These are phyloP conservation scores for Mortierella antarctica DNA, from an alignment of 192 early-diverging fungal genomes.

Conservation along the genomic window DNA sequence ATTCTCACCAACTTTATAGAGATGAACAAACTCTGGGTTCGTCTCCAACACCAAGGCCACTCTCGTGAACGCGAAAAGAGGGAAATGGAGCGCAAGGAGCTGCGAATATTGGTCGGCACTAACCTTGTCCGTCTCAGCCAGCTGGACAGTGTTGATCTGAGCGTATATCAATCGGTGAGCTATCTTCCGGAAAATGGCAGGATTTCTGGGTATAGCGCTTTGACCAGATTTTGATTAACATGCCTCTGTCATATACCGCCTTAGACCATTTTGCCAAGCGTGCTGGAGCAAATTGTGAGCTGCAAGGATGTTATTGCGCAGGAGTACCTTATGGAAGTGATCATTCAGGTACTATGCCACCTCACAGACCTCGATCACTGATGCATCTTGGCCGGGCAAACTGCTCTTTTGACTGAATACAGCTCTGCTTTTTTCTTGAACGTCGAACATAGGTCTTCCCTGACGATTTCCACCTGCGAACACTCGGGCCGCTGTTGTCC, in stretches of 20 bases:
- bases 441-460: slow-evolving; percentile 77
- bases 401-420: neutral
- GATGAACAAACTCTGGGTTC: slow-evolving; percentile 99
- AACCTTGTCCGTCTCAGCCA: slow-evolving; percentile 96
- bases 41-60: slow-evolving; percentile 96
- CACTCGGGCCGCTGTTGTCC: slow-evolving; percentile 88
- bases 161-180: slow-evolving; percentile 79
- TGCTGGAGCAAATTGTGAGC: slow-evolving; percentile 96
- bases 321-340: slow-evolving; percentile 99
- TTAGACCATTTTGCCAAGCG: slow-evolving; percentile 85
- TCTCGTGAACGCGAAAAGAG: slow-evolving; percentile 93
- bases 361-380: no score
- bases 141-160: slow-evolving; percentile 86
- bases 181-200: neutral
- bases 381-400: neutral
- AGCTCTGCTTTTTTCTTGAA: neutral
- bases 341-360: slow-evolving; percentile 83
- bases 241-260: neutral
- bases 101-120: slow-evolving; percentile 95
- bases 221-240: neutral
- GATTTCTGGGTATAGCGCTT: neutral
- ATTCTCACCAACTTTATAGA: slow-evolving; percentile 98
- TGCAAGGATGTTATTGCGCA: slow-evolving; percentile 98
- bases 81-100: slow-evolving; percentile 95
- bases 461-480: slow-evolving; percentile 96